Conservation (phyloP, 768 basidiomycete species). For the Cubamyces sp. region DNA sequence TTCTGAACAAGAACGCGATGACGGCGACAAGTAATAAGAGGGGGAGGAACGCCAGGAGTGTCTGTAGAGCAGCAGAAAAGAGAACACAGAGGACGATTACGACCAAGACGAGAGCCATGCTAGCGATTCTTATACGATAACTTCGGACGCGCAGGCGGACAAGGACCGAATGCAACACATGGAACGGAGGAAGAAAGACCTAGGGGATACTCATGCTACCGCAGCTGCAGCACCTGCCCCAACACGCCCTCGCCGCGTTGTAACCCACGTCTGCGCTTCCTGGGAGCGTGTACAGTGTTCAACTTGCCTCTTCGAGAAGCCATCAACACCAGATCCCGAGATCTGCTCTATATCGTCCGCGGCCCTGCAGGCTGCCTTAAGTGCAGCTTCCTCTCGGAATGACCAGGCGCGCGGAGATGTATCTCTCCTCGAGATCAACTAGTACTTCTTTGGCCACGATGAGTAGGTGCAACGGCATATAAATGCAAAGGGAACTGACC, state of each 20-base stretch:
- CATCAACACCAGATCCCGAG: slow-evolving; percentile 1
- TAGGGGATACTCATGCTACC: slow-evolving; percentile 4
- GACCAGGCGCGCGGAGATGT: too few relatives aligned
- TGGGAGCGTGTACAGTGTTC: background rate
- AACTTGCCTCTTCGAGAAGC: background rate
- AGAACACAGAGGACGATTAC: slow-evolving; percentile 17
- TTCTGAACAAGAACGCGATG: background rate
- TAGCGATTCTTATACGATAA: background rate
- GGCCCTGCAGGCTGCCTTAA: background rate
- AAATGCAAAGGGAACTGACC: too few relatives aligned
- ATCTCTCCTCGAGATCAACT: too few relatives aligned
- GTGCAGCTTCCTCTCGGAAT: too few relatives aligned
- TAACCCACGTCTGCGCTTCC: background rate
- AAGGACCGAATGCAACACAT: background rate
- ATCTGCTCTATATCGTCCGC: background rate
- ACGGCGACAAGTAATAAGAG: slow-evolving; percentile 2
- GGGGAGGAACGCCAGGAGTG: slow-evolving; percentile 9
- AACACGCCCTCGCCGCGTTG: slow-evolving; percentile 11
- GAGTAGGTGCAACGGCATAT: too few relatives aligned
- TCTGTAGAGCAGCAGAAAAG: background rate
- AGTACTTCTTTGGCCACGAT: too few relatives aligned
- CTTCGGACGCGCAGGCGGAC: background rate
- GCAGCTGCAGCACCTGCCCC: slow-evolving; percentile 8
- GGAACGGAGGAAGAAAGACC: background rate
- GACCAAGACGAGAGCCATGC: slow-evolving; percentile 5